Evolutionary conservation across 306 rosid species (phyloP).

Genomic region (Cicer chorassanicum): DNA sequence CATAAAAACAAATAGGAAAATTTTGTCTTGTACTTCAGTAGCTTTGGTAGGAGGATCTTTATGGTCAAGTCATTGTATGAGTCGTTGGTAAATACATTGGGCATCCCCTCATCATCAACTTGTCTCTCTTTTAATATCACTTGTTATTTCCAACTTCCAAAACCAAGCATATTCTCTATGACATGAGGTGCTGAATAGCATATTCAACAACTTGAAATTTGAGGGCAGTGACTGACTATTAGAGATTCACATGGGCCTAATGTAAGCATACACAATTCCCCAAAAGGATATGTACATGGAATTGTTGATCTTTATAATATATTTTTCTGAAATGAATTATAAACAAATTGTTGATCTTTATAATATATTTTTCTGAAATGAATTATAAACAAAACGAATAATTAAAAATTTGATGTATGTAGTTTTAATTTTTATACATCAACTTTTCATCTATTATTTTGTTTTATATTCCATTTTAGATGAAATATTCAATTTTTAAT

Average conservation of each 20-base stretch:
- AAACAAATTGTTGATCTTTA: too few relatives aligned
- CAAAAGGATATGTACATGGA: conserved; percentile 55
- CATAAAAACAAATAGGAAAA: background rate
- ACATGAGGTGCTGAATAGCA: conserved; percentile 33
- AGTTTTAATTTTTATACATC: too few relatives aligned
- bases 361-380: too few relatives aligned
- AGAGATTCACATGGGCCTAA: conserved; percentile 53
- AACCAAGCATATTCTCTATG: conserved; percentile 43
- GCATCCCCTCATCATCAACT: conserved; percentile 3
- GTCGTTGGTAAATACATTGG: conserved; percentile 24
- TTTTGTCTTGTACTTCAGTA: background rate
- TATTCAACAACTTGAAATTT: conserved; percentile 40
- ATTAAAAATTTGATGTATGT: too few relatives aligned
- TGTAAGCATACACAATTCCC: conserved; percentile 55
- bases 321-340: too few relatives aligned
- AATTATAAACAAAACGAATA: too few relatives aligned
- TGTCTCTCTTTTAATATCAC: conserved; percentile 22
- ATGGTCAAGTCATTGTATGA: background rate
- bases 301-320: too few relatives aligned
- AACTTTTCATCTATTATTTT: too few relatives aligned
- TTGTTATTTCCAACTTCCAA: conserved; percentile 40
- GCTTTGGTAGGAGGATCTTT: conserved; percentile 13
- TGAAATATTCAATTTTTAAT: too few relatives aligned
- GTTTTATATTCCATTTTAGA: too few relatives aligned
- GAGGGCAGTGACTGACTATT: conserved; percentile 4